Evolutionary conservation across 768 basidiomycete genomes (phyloP).

Genomic region (Serpula lacrymans): DNA sequence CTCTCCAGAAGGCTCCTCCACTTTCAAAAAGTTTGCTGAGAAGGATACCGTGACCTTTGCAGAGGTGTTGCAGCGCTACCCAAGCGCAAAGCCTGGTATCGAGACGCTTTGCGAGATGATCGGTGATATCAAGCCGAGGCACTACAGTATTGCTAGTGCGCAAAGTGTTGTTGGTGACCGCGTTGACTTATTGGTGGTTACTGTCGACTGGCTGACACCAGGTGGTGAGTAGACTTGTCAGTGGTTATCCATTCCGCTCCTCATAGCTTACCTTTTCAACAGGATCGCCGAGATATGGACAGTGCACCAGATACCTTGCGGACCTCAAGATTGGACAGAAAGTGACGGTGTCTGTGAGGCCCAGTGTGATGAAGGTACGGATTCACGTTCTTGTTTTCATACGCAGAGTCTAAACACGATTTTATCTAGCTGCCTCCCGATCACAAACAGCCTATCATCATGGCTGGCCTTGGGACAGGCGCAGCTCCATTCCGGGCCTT

Average conservation of each 20-base stretch:
- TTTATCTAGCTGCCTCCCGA: slow-evolving; percentile 70
- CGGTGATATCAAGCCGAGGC: slow-evolving; percentile 94
- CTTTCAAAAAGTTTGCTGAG: slow-evolving; percentile 94
- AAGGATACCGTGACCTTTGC: slow-evolving; percentile 94
- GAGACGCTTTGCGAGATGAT: slow-evolving; percentile 85
- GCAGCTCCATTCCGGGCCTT: slow-evolving; percentile 99
- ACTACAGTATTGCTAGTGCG: slow-evolving; percentile 96
- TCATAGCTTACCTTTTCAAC: slow-evolving; percentile 7
- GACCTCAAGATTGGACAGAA: slow-evolving; percentile 81
- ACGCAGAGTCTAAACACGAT: too few relatives aligned
- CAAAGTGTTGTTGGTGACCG: slow-evolving; percentile 94
- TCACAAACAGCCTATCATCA: slow-evolving; percentile 87
- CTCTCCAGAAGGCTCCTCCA: slow-evolving; percentile 83
- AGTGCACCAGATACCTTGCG: slow-evolving; percentile 94
- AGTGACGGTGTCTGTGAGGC: slow-evolving; percentile 96
- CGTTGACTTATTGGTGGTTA: slow-evolving; percentile 93
- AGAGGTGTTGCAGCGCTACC: slow-evolving; percentile 75
- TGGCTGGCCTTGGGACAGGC: slow-evolving; percentile 98
- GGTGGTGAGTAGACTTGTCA: slow-evolving; percentile 56
- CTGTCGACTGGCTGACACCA: slow-evolving; percentile 90
- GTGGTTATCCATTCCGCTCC: neutral
- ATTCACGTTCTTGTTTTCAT: neutral
- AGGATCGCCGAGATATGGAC: slow-evolving; percentile 83
- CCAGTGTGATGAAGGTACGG: slow-evolving; percentile 96
- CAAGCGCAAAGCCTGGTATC: slow-evolving; percentile 76